Evolutionary conservation across 2,329 filamentous ascomycete species (phyloP).

Genomic region (Verticillium albo-atrum): DNA sequence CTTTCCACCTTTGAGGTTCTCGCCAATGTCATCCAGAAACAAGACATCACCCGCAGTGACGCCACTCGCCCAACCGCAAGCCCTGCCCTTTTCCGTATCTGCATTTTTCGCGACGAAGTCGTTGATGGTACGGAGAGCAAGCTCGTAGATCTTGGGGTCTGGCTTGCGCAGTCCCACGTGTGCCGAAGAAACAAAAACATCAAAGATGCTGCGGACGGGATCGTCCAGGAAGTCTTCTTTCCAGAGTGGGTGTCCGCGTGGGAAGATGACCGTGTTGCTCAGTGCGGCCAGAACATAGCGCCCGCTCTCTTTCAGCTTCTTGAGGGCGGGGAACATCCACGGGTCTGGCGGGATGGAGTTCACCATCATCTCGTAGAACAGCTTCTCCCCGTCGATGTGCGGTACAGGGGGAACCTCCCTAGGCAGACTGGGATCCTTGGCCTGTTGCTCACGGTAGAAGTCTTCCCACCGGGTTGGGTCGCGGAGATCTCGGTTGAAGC

Average conservation of each 20-base stretch:
- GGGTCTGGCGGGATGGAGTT: conserved; percentile 68
- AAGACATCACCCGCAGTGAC: conserved; percentile 65
- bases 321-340: conserved; percentile 81
- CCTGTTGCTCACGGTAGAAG: conserved; percentile 49
- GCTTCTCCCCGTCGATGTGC: conserved; percentile 66
- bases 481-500: conserved; percentile 72
- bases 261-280: conserved; percentile 88
- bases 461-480: conserved; percentile 62
- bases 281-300: conserved; percentile 74
- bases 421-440: conserved; percentile 34
- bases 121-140: conserved; percentile 64
- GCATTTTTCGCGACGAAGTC: conserved; percentile 53
- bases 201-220: conserved; percentile 66
- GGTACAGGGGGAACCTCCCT: conserved; percentile 58
- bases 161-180: conserved; percentile 88
- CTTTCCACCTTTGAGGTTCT: conserved; percentile 80
- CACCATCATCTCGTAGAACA: conserved; percentile 93
- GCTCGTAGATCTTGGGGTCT: conserved; percentile 73
- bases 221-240: conserved; percentile 44
- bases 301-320: conserved; percentile 59
- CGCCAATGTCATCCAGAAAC: conserved; percentile 92
- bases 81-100: conserved; percentile 27
- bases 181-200: conserved; percentile 82
- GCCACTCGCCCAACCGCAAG: conserved; percentile 40
- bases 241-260: conserved; percentile 65